Conservation (phyloP, 805 yeast species). For the Candida railenensis region DNA sequence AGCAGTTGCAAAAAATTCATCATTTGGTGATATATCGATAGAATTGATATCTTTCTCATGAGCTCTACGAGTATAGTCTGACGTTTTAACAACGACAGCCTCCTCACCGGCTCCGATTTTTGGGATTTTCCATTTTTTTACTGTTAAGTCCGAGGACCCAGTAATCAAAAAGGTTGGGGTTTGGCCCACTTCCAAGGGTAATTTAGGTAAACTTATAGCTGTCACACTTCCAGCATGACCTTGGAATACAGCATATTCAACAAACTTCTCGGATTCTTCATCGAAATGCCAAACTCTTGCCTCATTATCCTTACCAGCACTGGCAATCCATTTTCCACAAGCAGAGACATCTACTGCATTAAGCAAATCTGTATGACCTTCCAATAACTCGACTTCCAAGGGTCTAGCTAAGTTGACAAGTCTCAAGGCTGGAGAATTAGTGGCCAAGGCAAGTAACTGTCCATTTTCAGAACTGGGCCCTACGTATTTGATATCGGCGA, state of each 20-base stretch:
- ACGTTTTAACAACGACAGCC: conserved; percentile 46
- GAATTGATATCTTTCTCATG: conserved; percentile 96
- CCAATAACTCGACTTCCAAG: conserved; percentile 60
- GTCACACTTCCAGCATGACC: conserved; percentile 91
- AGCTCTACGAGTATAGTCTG: conserved; percentile 90
- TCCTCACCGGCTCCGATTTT: conserved; percentile 22
- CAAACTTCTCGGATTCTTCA: conserved; percentile 37
- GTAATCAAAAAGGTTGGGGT: conserved; percentile 74
- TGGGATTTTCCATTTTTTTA: conserved; percentile 83
- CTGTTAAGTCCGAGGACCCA: conserved; percentile 80
- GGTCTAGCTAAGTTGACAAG: conserved; percentile 63
- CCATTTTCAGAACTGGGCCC: conserved; percentile 50
- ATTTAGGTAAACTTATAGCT: conserved; percentile 72
- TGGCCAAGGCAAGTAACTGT: conserved; percentile 74
- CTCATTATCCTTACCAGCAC: conserved; percentile 86
- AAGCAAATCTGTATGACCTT: conserved; percentile 84
- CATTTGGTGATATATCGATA: conserved; percentile 87
- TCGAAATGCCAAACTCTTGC: conserved; percentile 80
- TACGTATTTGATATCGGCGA: conserved; percentile 81
- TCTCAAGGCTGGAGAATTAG: conserved; percentile 88
- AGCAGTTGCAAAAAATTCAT: conserved; percentile 85
- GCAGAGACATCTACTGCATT: conserved; percentile 73
- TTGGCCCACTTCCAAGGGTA: conserved; percentile 22
- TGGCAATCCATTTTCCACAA: conserved; percentile 87
- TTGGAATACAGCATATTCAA: conserved; percentile 58